Base-by-base conservation (phyloP, 495 filamentous ascomycete genomes). In the Paragyromitra xinjiangensis region DNA sequence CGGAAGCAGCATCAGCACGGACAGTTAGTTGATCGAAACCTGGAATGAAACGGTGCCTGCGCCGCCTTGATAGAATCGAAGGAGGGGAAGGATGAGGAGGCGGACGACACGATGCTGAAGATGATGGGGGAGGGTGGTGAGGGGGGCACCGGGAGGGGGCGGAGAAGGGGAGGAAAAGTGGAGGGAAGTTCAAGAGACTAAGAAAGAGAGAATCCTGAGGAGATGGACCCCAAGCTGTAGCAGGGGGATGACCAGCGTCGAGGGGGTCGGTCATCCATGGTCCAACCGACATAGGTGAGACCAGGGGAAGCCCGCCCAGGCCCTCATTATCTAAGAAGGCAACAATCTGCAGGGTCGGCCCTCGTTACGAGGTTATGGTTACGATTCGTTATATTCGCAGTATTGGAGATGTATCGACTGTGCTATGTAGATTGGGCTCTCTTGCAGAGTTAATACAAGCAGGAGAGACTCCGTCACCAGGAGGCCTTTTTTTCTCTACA, bases 31-130 rank as follows among this genome's bases (percentile, higher is more conserved):
- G 67, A 29, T 56, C 44, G 40, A 71, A 78, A 40, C 63, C 58
- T 66, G 72, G 12, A 62, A 51, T 77, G 62, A 67, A 78, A 78
- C 71, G 75, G 75, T 78, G 75, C 75, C 75, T 53, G 75, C 75
- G 75, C 75, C 75, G 71, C 73, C 70, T 56, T 58, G 74, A 61
- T 66, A 67, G 62, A 58, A 78, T 62, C 71, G 62, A 74, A 75
- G 75, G 75, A 75, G 69, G 40, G 69, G 39, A 40, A 55, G 11
- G 55, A 22, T 22, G 45, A 64, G 22, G 48, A 40, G 34, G 37
- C 19, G 24, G 0, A 58, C 67, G 55, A 61, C 24, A 70, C 55
- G 55, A 71, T 62, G 50, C 16, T 66, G 37, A 19, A 73, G 70
- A 8, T 29, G 22, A 6, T 63, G n/a, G 39, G 34, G 44, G 34